Base-by-base conservation (phyloP, 148 eudicot genomes). In the Simmondsia chinensis region DNA sequence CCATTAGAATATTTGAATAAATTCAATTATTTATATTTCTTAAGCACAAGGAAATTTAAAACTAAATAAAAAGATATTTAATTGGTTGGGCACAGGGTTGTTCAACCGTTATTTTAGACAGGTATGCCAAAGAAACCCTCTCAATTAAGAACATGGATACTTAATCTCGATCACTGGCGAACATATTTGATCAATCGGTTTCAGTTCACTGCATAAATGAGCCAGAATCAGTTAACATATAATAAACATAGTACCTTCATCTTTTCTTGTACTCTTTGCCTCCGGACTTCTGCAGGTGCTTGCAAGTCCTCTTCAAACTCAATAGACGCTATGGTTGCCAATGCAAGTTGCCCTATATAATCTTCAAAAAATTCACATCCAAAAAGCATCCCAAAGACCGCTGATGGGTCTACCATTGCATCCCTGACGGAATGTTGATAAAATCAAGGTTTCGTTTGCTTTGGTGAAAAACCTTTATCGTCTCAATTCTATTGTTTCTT, bases 321-420 rank as follows among this genome's bases (percentile, higher is more conserved):
- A 15, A 82, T 45, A 20, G 73, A 39, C 30, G 83, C 72, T 39
- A 76, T 40, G 52, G 87, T 68, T 46, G 91, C 93, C 63, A 89
- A 47, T 12, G 82, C 75, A 64, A 89, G 82, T 56, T 80, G 84
- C 13, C 97, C 97, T 37, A 84, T 64, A 59, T 89, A 89, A 49
- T 84, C 91, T 60, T 81, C 97, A 50, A 89, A 89, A 30, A 33
- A 60, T 17, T 89, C 94, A 69, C 91, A 84, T 31, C 95, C 95
- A 25, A 89, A 84, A 12, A 81, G 68, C 97, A 89, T 89, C 37
- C 95, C 95, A 69, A 89, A 89, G 20, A 89, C 95, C 44, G 87
- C 69, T 28, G 95, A 68, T 18, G 97, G 97, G 48, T 89, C 97
- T 66, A 84, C 69, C 93, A 89, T 73, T 35, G 75, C 31, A 36